These are phyloP conservation scores for Elaeis oleifera DNA, from an alignment of 202 grass and related monocot genomes.

Conservation along the genomic window DNA sequence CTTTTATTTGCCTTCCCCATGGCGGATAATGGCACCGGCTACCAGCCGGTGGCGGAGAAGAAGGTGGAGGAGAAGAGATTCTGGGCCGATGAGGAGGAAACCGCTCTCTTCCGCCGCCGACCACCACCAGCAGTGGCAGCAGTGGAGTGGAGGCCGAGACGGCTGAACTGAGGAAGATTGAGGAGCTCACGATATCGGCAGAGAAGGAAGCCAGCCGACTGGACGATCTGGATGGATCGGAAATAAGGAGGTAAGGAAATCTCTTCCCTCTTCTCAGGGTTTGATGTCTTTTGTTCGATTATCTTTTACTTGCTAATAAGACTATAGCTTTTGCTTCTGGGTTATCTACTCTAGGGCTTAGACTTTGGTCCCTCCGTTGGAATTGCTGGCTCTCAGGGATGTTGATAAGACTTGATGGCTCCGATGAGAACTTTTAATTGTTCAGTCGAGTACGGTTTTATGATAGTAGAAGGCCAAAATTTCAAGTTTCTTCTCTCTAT, in stretches of 20 bases:
- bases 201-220: conserved; percentile 35
- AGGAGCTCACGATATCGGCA: conserved; percentile 55
- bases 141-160: conserved; percentile 22
- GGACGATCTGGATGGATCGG: conserved; percentile 65
- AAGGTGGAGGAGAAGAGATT: conserved; percentile 57
- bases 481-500: too few relatives aligned
- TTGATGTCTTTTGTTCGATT: background rate
- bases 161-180: conserved; percentile 44
- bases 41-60: too few relatives aligned
- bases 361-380: too few relatives aligned
- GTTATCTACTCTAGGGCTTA: too few relatives aligned
- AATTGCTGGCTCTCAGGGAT: too few relatives aligned
- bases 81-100: conserved; percentile 72
- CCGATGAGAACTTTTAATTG: too few relatives aligned
- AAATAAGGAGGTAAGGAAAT: conserved; percentile 65
- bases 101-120: background rate
- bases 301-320: background rate
- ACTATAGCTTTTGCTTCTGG: too few relatives aligned
- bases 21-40: too few relatives aligned
- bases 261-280: background rate
- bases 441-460: too few relatives aligned
- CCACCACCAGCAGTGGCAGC: conserved; percentile 14
- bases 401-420: too few relatives aligned
- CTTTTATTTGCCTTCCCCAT: too few relatives aligned
- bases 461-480: too few relatives aligned